Percentiles rank a stretch among this genome's conserved stretches.
These are phyloP conservation scores for Phytophthora multivora DNA, from an alignment of 352 stramenopile genomes.

Conservation along the genomic window DNA sequence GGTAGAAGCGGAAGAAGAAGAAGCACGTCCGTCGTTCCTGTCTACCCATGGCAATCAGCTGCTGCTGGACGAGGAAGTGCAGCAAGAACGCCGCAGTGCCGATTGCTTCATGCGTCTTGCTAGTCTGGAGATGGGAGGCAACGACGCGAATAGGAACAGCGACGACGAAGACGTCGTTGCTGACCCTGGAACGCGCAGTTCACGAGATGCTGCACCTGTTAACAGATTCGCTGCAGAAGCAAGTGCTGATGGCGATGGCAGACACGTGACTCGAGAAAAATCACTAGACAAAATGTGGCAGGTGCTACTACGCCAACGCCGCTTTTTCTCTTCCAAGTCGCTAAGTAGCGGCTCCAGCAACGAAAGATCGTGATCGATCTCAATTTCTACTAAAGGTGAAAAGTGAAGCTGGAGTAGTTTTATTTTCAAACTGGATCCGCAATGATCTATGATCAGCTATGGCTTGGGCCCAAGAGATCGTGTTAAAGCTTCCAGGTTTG, in stretches of 20 bases:
- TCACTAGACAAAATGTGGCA: constrained; percentile 60
- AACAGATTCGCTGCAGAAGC: neutral
- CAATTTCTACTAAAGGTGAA: neutral
- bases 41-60: constrained; percentile 67
- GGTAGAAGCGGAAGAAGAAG: constrained; percentile 32
- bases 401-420: neutral
- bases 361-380: constrained; percentile 23
- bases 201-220: neutral
- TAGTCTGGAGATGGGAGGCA: constrained; percentile 56
- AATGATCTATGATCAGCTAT: too few relatives aligned
- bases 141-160: constrained; percentile 29
- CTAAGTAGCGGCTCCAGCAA: constrained; percentile 51
- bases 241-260: constrained; percentile 2
- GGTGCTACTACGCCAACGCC: constrained; percentile 54
- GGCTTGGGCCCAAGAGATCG: constrained; percentile 30
- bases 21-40: constrained; percentile 70
- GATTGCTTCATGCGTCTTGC: constrained; percentile 84
- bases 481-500: constrained; percentile 26
- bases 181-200: constrained; percentile 10
- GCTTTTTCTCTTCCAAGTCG: constrained; percentile 68
- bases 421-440: too few relatives aligned
- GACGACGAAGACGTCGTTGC: constrained; percentile 27
- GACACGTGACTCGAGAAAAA: constrained; percentile 15
- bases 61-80: constrained; percentile 38
- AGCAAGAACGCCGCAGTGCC: constrained; percentile 53